phyloP scores from a whole-genome alignment of 2,329 filamentous ascomycete species.

The Claviceps spartinae region DNA sequence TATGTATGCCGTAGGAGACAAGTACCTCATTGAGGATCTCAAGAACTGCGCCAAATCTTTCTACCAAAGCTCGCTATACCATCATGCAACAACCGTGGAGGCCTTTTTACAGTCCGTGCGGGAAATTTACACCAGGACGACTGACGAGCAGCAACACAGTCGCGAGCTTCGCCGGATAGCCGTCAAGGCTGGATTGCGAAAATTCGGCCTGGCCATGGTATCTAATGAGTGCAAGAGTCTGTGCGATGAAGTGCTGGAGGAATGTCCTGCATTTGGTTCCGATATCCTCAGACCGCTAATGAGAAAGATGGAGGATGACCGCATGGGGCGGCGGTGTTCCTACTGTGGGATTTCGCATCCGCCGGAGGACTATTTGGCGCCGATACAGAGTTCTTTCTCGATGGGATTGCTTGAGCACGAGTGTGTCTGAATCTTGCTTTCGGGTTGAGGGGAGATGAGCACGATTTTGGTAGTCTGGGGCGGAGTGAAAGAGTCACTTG shows the following conservation, averaged over 20 bases:
- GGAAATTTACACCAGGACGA: neutral
- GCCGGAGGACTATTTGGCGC: neutral
- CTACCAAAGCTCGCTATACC: neutral
- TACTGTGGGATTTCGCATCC: neutral
- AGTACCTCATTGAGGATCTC: neutral
- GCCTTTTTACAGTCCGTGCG: neutral
- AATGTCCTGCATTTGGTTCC: neutral
- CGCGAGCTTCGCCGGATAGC: neutral
- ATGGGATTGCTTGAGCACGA: neutral
- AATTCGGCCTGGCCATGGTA: neutral
- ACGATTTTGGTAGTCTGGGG: too few species aligned
- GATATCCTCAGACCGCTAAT: conserved; percentile 1
- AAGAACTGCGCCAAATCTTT: neutral
- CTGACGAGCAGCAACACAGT: neutral
- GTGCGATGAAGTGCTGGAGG: neutral
- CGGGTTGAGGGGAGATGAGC: too few species aligned
- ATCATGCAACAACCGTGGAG: neutral
- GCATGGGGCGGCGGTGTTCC: neutral
- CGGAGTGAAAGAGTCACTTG: too few species aligned
- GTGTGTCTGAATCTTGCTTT: neutral
- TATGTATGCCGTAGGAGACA: neutral
- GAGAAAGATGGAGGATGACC: conserved; percentile 1
- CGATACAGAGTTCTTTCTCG: neutral
- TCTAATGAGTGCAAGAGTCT: neutral
- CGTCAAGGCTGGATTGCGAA: neutral